Percentiles rank a stretch among this genome's conserved stretches.
These are phyloP conservation scores for Hypoxylon fragiforme DNA, from an alignment of 495 filamentous ascomycete genomes.

Conservation along the genomic window DNA sequence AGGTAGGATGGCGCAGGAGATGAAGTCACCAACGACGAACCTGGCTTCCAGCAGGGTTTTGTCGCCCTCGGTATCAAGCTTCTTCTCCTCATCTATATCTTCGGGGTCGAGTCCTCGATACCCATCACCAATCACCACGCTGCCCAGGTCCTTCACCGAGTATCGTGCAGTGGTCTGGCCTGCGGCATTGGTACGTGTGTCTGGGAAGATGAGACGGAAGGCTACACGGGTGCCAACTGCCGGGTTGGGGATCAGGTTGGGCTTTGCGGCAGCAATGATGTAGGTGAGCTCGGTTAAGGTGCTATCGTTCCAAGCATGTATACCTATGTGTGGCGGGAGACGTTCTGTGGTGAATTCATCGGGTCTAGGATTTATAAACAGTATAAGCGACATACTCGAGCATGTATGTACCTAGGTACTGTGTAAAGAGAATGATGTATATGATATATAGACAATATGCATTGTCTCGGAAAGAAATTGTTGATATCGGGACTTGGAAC, in stretches of 20 bases:
- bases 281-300: slow-evolving; percentile 77
- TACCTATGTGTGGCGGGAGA: slow-evolving; percentile 71
- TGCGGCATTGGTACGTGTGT: slow-evolving; percentile 61
- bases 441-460: too few relatives aligned
- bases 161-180: slow-evolving; percentile 60
- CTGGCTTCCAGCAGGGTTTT: slow-evolving; percentile 73
- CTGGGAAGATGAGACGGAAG: slow-evolving; percentile 85
- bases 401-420: background rate
- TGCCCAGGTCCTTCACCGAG: slow-evolving; percentile 76
- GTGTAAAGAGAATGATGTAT: background rate
- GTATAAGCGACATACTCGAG: background rate
- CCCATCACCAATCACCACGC: slow-evolving; percentile 72
- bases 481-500: background rate
- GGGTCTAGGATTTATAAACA: slow-evolving; percentile 50
- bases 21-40: slow-evolving; percentile 88
- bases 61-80: slow-evolving; percentile 45
- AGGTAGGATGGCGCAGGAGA: slow-evolving; percentile 77
- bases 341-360: slow-evolving; percentile 63
- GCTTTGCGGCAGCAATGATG: slow-evolving; percentile 55
- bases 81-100: slow-evolving; percentile 25
- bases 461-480: background rate
- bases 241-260: slow-evolving; percentile 67
- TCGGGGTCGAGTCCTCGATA: slow-evolving; percentile 48
- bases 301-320: slow-evolving; percentile 88
- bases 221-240: slow-evolving; percentile 78